Conservation (phyloP, 2,329 filamentous ascomycete genomes). For the Knoxdaviesia capensis region DNA sequence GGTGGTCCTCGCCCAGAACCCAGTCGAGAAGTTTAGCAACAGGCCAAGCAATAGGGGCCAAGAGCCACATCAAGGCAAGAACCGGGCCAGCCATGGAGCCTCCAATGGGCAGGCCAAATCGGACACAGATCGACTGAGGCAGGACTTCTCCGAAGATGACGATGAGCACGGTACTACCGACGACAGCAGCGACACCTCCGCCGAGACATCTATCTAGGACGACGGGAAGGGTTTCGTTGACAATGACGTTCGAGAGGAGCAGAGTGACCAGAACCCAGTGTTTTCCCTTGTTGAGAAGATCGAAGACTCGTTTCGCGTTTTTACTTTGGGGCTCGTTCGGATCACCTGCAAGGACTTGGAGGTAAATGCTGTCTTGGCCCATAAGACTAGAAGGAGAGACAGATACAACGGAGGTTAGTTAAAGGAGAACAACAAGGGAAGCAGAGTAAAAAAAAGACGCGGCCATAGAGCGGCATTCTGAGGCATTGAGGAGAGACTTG, state of each 20-base stretch:
- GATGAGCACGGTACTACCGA: constrained; percentile 84
- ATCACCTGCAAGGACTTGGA: constrained; percentile 82
- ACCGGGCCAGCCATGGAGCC: constrained; percentile 86
- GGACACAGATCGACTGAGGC: constrained; percentile 88
- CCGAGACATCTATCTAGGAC: constrained; percentile 86
- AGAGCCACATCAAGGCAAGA: constrained; percentile 73
- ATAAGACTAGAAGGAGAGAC: constrained; percentile 21
- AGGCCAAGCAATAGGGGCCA: constrained; percentile 80
- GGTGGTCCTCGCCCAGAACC: constrained; percentile 84
- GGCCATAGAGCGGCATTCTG: too few relatives aligned
- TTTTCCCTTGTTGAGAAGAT: constrained; percentile 69
- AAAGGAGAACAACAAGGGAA: background rate
- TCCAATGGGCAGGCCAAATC: constrained; percentile 86
- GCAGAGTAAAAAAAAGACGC: background rate
- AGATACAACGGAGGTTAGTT: background rate
- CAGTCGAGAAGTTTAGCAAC: constrained; percentile 89
- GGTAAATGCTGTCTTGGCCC: constrained; percentile 82
- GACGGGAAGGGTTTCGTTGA: constrained; percentile 90
- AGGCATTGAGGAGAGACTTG: too few relatives aligned
- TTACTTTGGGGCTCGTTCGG: constrained; percentile 68
- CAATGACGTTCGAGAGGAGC: constrained; percentile 88
- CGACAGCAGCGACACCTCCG: constrained; percentile 81
- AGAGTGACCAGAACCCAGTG: constrained; percentile 97
- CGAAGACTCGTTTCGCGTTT: constrained; percentile 65
- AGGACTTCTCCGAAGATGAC: constrained; percentile 97